Percentiles rank a stretch among this genome's conserved stretches.
Conservation (phyloP, 306 rosid genomes). For the Crotalaria pallida region DNA sequence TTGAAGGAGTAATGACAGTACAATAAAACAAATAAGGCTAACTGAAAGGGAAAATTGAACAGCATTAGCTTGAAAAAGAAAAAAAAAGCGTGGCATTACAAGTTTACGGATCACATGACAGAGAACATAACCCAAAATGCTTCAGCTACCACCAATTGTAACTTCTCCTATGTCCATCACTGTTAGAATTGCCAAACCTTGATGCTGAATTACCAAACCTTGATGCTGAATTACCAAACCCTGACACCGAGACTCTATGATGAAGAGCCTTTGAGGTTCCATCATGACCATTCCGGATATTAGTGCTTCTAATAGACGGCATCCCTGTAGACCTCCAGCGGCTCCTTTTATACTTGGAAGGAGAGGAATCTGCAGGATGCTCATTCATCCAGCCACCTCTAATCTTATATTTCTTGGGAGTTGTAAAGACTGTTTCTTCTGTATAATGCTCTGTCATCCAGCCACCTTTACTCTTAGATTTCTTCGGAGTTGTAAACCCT, state of each 20-base stretch:
- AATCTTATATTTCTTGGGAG: conserved; percentile 28
- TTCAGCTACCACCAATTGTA: conserved; percentile 45
- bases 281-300: conserved; percentile 20
- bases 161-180: conserved; percentile 37
- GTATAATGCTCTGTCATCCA: too few relatives aligned
- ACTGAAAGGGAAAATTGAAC: too few relatives aligned
- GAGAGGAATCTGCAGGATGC: conserved; percentile 43
- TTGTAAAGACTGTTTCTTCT: conserved; percentile 22
- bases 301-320: conserved; percentile 32
- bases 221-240: too few relatives aligned
- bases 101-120: not conserved
- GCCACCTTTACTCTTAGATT: too few relatives aligned
- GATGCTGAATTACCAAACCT: conserved; percentile 22
- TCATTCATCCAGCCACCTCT: conserved; percentile 44
- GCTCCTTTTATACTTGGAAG: conserved; percentile 19
- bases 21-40: too few relatives aligned
- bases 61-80: too few relatives aligned
- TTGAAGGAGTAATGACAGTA: too few relatives aligned
- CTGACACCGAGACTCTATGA: conserved; percentile 16
- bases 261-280: conserved; percentile 33
- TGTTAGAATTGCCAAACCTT: conserved; percentile 45
- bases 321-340: conserved; percentile 37
- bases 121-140: not conserved
- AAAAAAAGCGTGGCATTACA: not conserved
- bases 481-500: not conserved